Percentiles rank a stretch among this genome's conserved stretches.
Conservation (phyloP, 2,329 filamentous ascomycete genomes). For the Pseudogymnoascus verrucosus region DNA sequence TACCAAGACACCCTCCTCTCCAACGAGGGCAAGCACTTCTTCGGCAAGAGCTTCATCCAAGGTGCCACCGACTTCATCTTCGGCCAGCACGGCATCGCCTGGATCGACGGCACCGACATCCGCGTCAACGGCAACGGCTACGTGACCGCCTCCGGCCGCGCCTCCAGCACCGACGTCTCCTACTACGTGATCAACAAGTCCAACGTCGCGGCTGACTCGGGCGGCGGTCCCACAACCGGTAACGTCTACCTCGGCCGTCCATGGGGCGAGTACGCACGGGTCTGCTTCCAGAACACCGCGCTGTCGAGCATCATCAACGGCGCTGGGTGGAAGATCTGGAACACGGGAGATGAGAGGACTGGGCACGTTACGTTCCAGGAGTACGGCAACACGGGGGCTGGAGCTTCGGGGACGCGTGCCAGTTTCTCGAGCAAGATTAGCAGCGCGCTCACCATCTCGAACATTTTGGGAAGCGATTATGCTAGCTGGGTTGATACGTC, state of each 20-base stretch:
- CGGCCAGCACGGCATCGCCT: conserved; percentile 42
- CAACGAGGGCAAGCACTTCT: conserved; percentile 46
- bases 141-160: conserved; percentile 39
- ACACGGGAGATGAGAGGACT: conserved; percentile 33
- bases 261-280: conserved; percentile 43
- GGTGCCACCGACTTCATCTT: conserved; percentile 55
- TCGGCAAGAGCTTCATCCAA: conserved; percentile 47
- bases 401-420: conserved; percentile 40
- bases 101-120: conserved; percentile 44
- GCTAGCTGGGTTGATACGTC: conserved; percentile 35
- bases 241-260: conserved; percentile 45
- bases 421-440: conserved; percentile 36
- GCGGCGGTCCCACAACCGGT: conserved; percentile 31
- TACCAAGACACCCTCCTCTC: conserved; percentile 48
- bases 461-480: conserved; percentile 38
- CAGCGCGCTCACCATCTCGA: conserved; percentile 34
- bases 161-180: conserved; percentile 31
- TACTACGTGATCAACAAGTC: conserved; percentile 51
- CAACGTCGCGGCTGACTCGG: conserved; percentile 34
- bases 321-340: conserved; percentile 45
- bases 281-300: conserved; percentile 41
- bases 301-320: conserved; percentile 43
- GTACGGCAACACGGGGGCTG: conserved; percentile 44
- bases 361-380: conserved; percentile 43
- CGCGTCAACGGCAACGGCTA: conserved; percentile 37